Evolutionary conservation across 805 yeast genomes (phyloP), one percentile per base, ranked within the genome.

Genomic region (Ogataea methylovora): DNA sequence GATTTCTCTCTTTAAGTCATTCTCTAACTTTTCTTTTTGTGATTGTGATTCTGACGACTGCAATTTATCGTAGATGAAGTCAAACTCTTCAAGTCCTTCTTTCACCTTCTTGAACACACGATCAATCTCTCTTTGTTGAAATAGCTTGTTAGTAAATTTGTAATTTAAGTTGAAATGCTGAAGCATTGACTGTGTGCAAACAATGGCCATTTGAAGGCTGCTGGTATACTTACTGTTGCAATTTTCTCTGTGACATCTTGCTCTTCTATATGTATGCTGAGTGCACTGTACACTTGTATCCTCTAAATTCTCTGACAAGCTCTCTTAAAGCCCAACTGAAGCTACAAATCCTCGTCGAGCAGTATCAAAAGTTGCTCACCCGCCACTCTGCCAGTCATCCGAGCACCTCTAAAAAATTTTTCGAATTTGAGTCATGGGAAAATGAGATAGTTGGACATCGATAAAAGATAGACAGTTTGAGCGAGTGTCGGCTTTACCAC

Each of bases 21-120:
- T 72, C 56, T 92, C 98, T 38, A 92, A 69, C 58, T 90, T 90
- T 56, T 90, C 97, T 63, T 90, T 84, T 56, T 88, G 95, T 3
- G 95, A 78, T 44, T 76, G 82, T 48, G 82, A 82, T 42, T 86
- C 88, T 32, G 94, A 76, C 33, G 71, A 70, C 58, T 78, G 81
- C 26, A 90, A 75, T 60, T 90, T 90, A 27, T 85, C 95, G 51
- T 90, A 83, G 23, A 85, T 76, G 35, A 72, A 79, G 51, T 90
- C 95, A 52, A 90, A 90, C 40, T 77, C 82, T 35, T 73, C 78
- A 28, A 90, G 71, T 8, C 98, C 98, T 64, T 90, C 98, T 38
- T 79, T 75, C 35, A 92, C 94, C 60, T 92, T 86, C 59, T 86
- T 86, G 62, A 83, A 73, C 50, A 88, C 86, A 53, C 88, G 84